Conservation (phyloP, 768 basidiomycete genomes). For the Aureoboletus auriporus region DNA sequence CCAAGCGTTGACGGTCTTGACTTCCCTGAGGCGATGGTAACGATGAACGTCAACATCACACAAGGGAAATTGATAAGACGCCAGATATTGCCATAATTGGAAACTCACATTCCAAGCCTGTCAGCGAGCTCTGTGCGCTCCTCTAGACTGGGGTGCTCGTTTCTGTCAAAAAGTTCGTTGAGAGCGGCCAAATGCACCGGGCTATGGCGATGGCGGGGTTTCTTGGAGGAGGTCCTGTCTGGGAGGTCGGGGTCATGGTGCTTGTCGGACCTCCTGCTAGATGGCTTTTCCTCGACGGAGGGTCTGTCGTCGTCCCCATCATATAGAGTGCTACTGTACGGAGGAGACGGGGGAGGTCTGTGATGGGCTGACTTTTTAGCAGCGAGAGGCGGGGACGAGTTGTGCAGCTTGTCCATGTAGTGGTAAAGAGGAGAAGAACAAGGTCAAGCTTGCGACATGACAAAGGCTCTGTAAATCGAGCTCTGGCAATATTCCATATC, state of each 20-base stretch:
- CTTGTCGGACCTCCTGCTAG: conserved; percentile 18
- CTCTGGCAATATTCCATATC: conserved; percentile 38
- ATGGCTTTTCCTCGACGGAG: conserved; percentile 24
- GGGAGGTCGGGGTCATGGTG: conserved; percentile 19
- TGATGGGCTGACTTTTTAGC: conserved; percentile 9
- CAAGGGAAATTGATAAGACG: conserved; percentile 16
- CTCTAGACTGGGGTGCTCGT: conserved; percentile 71
- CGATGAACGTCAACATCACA: conserved; percentile 9
- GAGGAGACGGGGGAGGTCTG: conserved; percentile 9
- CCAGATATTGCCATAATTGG: conserved; percentile 23
- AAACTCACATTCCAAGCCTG: conserved; percentile 69
- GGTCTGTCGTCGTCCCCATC: conserved; percentile 22
- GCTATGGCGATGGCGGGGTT: conserved; percentile 75
- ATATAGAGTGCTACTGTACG: conserved; percentile 4
- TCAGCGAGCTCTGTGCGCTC: conserved; percentile 65
- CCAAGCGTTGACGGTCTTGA: conserved; percentile 83
- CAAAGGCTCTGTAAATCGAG: conserved; percentile 38
- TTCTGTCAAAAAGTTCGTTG: conserved; percentile 74
- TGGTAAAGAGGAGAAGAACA: conserved; percentile 26
- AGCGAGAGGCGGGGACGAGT: conserved; percentile 13
- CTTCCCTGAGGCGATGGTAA: conserved; percentile 52
- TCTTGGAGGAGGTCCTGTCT: conserved; percentile 44
- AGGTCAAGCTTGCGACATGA: conserved; percentile 34
- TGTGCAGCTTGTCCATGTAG: conserved; percentile 21
- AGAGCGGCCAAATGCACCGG: conserved; percentile 69